A percentile compares a stretch with the other conserved stretches of the same genome.
These are phyloP conservation scores for Mycena maculata DNA, from an alignment of 768 basidiomycete genomes.

Conservation along the genomic window DNA sequence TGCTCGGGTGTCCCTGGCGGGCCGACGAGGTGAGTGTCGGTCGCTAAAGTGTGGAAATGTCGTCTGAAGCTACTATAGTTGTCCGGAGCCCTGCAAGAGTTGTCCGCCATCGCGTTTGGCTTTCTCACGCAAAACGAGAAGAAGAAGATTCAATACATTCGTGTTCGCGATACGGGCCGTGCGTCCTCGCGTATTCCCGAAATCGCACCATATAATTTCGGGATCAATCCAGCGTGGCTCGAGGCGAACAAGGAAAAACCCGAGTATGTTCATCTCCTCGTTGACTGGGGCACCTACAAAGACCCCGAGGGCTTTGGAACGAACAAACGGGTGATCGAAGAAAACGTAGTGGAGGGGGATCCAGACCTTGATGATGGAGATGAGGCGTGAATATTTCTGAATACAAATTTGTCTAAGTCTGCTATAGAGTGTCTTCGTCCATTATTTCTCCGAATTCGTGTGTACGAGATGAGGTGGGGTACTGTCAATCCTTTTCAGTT, in stretches of 20 bases:
- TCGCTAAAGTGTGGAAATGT: background rate
- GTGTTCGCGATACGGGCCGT: slow-evolving; percentile 5
- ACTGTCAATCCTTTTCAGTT: background rate
- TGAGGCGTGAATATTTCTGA: background rate
- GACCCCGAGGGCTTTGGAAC: background rate
- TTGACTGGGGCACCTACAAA: background rate
- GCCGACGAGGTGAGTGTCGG: background rate
- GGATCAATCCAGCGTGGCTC: background rate
- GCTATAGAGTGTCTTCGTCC: too few species aligned
- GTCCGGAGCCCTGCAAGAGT: background rate
- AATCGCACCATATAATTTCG: slow-evolving; percentile 9
- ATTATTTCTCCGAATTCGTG: background rate
- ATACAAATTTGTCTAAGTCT: too few species aligned
- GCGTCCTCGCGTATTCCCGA: background rate
- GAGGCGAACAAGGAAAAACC: background rate
- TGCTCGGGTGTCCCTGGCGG: background rate
- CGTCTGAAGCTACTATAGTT: background rate
- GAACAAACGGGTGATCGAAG: background rate
- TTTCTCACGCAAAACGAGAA: background rate
- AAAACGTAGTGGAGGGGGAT: background rate
- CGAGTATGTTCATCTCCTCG: background rate
- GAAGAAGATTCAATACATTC: background rate
- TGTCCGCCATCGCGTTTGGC: background rate
- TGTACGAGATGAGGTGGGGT: background rate
- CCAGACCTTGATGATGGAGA: background rate